These are phyloP conservation scores for Agaricus sinodeliciosus DNA, from an alignment of 768 basidiomycete species.

Conservation along the genomic window DNA sequence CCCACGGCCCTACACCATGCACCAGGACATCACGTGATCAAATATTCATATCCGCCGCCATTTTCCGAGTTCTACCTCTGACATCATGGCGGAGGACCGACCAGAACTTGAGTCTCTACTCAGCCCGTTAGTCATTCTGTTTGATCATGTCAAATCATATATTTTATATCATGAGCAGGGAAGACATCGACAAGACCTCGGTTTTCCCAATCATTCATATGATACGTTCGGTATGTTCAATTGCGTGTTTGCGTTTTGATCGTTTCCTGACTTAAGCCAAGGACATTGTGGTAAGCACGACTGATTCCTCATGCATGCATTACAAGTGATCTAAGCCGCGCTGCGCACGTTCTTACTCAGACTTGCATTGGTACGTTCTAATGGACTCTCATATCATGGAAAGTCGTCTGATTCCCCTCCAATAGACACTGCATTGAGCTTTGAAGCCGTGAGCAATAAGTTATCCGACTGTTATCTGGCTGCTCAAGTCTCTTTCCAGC, in stretches of 20 bases:
- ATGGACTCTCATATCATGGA: neutral
- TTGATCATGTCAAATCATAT: neutral
- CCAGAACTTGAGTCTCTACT: conserved; percentile 38
- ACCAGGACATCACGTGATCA: conserved; percentile 1
- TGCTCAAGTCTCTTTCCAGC: conserved; percentile 29
- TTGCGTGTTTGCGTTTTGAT: neutral
- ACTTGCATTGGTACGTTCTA: conserved; percentile 54
- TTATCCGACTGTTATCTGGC: neutral
- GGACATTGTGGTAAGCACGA: conserved; percentile 53
- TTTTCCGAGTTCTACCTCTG: neutral
- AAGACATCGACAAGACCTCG: conserved; percentile 47
- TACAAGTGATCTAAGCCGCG: neutral
- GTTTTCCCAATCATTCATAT: conserved; percentile 82
- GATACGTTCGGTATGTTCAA: conserved; percentile 51
- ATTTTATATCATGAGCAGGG: conserved; percentile 22
- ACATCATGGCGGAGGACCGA: conserved; percentile 31
- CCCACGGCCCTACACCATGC: too few relatives aligned
- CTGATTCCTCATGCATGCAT: neutral
- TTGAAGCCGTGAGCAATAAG: conserved; percentile 58
- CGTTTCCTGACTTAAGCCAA: conserved; percentile 20
- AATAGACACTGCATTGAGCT: conserved; percentile 76
- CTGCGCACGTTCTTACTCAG: conserved; percentile 3
- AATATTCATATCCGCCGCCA: conserved; percentile 4
- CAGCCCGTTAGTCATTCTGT: conserved; percentile 25
- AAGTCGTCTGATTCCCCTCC: conserved; percentile 3